Evolutionary conservation across 768 basidiomycete species (phyloP).

Genomic region (Tricholoma terreum): DNA sequence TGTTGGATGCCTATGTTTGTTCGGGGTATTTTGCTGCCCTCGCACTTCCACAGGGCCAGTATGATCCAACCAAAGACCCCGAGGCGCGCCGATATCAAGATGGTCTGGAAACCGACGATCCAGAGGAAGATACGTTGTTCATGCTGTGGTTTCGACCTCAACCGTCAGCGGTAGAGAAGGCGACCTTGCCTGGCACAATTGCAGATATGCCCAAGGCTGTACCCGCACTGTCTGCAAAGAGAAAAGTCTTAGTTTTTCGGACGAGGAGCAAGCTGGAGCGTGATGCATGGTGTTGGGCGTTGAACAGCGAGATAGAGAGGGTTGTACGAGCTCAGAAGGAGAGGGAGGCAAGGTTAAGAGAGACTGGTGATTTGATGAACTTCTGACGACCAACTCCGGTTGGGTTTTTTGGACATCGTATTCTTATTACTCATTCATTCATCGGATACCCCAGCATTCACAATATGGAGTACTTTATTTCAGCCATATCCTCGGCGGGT

Average conservation of each 20-base stretch:
- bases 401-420: constrained; percentile 1
- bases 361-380: constrained; percentile 55
- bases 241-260: constrained; percentile 63
- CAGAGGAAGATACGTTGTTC: constrained; percentile 85
- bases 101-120: constrained; percentile 84
- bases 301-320: constrained; percentile 88
- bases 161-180: constrained; percentile 19
- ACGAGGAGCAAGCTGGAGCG: constrained; percentile 84
- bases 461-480: constrained; percentile 2
- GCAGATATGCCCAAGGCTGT: constrained; percentile 30
- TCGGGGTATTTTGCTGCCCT: constrained; percentile 83
- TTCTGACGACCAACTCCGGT: constrained; percentile 15
- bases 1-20: constrained; percentile 76
- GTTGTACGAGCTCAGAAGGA: constrained; percentile 57
- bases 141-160: constrained; percentile 68
- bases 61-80: constrained; percentile 46
- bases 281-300: constrained; percentile 93
- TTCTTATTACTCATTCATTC: not conserved
- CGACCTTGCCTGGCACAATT: constrained; percentile 17
- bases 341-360: constrained; percentile 64
- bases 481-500: not conserved
- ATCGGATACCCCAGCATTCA: not conserved
- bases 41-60: constrained; percentile 62
- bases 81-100: constrained; percentile 81
- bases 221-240: constrained; percentile 54